Conservation (phyloP, 73 alveolate species). For the Symbiodinium pilosum region DNA sequence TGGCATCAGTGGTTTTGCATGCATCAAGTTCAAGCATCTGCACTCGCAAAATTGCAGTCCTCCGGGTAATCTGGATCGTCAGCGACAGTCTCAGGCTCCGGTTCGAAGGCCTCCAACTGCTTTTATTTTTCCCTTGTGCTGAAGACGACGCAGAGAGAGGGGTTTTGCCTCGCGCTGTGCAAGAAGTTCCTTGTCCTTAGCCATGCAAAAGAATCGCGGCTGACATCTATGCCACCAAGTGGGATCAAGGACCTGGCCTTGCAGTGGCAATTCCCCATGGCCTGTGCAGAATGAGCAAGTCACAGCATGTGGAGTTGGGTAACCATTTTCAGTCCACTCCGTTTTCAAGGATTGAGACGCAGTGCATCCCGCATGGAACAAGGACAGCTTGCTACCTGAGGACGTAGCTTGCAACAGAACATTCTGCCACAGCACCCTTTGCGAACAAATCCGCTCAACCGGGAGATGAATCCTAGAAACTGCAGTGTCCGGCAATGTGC, state of each 20-base stretch:
- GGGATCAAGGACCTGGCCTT: neutral
- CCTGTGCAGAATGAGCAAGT: neutral
- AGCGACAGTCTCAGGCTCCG: slow-evolving; percentile 91
- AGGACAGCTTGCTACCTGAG: too few species aligned
- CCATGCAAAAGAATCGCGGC: neutral
- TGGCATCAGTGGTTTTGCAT: too few species aligned
- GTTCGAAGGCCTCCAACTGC: slow-evolving; percentile 75
- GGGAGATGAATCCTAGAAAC: too few species aligned
- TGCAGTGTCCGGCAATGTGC: too few species aligned
- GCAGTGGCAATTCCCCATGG: slow-evolving; percentile 78
- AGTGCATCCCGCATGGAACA: too few species aligned
- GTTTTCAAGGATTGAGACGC: too few species aligned
- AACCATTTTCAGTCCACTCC: too few species aligned
- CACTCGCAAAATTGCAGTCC: neutral
- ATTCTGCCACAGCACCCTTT: too few species aligned
- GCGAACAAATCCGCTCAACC: too few species aligned
- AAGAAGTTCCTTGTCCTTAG: neutral
- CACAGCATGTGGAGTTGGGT: too few species aligned
- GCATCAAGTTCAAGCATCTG: too few species aligned
- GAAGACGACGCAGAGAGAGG: neutral
- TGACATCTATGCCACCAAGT: neutral
- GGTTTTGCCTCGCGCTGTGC: slow-evolving; percentile 18
- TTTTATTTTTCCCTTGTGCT: neutral
- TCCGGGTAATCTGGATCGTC: slow-evolving; percentile 76
- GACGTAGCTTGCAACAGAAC: too few species aligned